phyloP scores from a whole-genome alignment of 129 eudicot species.

The Helianthus tuberosus region DNA sequence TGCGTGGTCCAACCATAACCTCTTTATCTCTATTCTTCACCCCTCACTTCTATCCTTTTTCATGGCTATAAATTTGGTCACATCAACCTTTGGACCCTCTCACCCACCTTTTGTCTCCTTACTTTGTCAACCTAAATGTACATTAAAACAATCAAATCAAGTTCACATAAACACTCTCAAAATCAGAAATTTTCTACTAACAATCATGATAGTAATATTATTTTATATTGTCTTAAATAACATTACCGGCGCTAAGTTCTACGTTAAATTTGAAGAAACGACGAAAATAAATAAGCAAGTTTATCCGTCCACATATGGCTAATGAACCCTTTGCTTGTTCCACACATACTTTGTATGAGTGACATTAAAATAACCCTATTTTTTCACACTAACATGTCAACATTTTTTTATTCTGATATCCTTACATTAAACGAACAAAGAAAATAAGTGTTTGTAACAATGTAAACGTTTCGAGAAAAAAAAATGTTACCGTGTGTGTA shows the following conservation, averaged over 20 bases:
- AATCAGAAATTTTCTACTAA: neutral
- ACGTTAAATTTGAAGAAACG: neutral
- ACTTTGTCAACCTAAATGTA: constrained; percentile 6
- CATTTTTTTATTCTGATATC: too few relatives aligned
- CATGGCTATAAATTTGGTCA: constrained; percentile 32
- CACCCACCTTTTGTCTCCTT: constrained; percentile 35
- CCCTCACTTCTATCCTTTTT: constrained; percentile 2
- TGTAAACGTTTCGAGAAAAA: too few relatives aligned
- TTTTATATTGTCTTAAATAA: neutral
- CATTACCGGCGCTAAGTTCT: neutral
- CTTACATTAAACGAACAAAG: too few relatives aligned
- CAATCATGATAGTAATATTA: neutral
- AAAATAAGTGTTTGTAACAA: too few relatives aligned
- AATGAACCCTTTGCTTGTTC: too few relatives aligned
- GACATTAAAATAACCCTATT: too few relatives aligned
- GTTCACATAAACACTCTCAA: neutral
- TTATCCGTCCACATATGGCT: too few relatives aligned
- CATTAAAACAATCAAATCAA: constrained; percentile 9
- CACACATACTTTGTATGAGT: too few relatives aligned
- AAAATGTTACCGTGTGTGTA: too few relatives aligned
- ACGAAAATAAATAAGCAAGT: neutral
- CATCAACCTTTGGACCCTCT: constrained; percentile 32
- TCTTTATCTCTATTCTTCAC: constrained; percentile 22
- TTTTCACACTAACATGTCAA: too few relatives aligned
- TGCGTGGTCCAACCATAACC: constrained; percentile 34